phyloP scores from a whole-genome alignment of 495 filamentous ascomycete species.

The Neurospora sp. region DNA sequence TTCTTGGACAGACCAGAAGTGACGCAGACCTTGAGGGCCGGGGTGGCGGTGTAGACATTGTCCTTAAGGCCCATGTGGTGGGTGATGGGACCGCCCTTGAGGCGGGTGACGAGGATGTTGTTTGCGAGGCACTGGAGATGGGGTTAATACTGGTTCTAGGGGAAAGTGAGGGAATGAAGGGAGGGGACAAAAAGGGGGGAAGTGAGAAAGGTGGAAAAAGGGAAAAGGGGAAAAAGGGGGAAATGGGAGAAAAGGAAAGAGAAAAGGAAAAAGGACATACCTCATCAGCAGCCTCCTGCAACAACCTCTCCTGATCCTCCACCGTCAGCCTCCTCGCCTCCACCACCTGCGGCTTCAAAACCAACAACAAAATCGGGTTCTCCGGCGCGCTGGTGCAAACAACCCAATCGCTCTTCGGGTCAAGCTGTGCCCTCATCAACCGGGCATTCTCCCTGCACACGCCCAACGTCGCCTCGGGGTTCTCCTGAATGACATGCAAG shows the following conservation, averaged over 20 bases:
- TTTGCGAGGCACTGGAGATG: conserved; percentile 56
- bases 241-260: not conserved
- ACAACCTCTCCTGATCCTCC: conserved; percentile 70
- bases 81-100: conserved; percentile 65
- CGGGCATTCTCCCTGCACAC: conserved; percentile 73
- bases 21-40: conserved; percentile 83
- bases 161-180: not conserved
- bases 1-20: conserved; percentile 81
- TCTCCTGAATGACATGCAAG: conserved; percentile 70
- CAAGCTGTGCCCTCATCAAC: conserved; percentile 74
- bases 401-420: conserved; percentile 90
- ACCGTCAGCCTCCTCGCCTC: conserved; percentile 52
- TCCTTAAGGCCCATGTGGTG: conserved; percentile 44
- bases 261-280: conserved; percentile 33
- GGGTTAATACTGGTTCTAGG: not conserved
- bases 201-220: no score
- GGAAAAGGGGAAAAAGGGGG: not conserved
- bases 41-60: conserved; percentile 53
- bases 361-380: conserved; percentile 77
- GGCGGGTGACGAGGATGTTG: conserved; percentile 73
- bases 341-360: conserved; percentile 76
- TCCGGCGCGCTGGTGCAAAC: conserved; percentile 67
- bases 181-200: not conserved
- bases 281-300: conserved; percentile 92
- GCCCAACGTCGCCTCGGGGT: conserved; percentile 57